Base-by-base conservation (phyloP, 1,284 basidiomycete species). In the Phylloporus sp. region DNA sequence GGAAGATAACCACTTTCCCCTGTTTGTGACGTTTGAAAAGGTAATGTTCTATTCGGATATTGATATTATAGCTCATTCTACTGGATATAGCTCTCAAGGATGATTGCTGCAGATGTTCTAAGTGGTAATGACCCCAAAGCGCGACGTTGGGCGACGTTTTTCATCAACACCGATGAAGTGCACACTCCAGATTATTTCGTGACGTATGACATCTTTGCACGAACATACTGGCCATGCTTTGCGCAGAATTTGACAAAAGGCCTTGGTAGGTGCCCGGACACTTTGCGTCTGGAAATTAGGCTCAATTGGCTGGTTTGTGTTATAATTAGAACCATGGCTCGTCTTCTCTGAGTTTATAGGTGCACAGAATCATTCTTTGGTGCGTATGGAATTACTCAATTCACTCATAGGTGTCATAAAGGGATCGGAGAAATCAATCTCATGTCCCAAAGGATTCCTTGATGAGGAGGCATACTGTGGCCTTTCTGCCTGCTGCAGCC, bases 271-370 rank as follows among this genome's bases (percentile, higher is more conserved):
- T 66, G 52, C 18, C 22, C 37, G 8, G 3, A 20, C 37, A 13
- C 55, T 22, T 34, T 10, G 22, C 58, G n/a, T 49, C 28, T 6
- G 39, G 6, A 17, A 29, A 51, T 51, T 4, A 11, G 13, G 2
- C 31, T 52, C 57, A 40, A 62, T 50, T 15, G 15, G 6, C 49
- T 51, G 50, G 51, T 31, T 40, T 55, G 42, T 61, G n/a, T n/a
- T n/a, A n/a, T n/a, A n/a, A 2, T 29, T 61, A 89, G 90, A 89
- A 70, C 81, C 88, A 1, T 79, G 84, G 5, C 77, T 90, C 12
- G 85, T 90, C 5, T 93, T 85, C 67, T 85, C 82, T n/a, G 90
- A 93, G 67, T 79, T 92, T 49, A 81, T 92, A 67, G 89, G 89
- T 84, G 64, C 22, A 72, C 69, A 17, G 34, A 24, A 18, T 44